Conservation (phyloP, 148 eudicot species). For the Rhododendron ferrugineum region DNA sequence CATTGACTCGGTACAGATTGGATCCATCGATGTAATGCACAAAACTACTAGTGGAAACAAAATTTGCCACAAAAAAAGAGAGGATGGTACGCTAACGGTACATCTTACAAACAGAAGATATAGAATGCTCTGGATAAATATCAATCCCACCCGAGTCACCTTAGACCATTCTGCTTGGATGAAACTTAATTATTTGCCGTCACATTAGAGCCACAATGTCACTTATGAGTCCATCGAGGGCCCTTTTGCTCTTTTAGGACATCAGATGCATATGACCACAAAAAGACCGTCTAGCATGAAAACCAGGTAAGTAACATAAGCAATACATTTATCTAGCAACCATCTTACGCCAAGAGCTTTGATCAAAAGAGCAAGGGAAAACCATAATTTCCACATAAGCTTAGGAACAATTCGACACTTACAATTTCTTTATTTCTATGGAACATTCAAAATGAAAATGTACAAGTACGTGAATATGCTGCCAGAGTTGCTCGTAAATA, state of each 20-base stretch:
- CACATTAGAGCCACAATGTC: not conserved
- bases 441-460: not conserved
- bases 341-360: not conserved
- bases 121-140: not conserved
- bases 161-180: not conserved
- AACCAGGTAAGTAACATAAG: not conserved
- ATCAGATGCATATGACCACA: not conserved
- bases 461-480: not conserved
- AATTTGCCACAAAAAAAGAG: not conserved
- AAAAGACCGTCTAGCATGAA: not conserved
- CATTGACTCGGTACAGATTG: not conserved
- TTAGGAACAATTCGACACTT: not conserved
- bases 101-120: not conserved
- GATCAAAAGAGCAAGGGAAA: not conserved
- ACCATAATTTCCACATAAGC: slow-evolving; percentile 1
- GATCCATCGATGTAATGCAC: not conserved
- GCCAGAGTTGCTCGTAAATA: not conserved
- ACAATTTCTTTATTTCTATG: slow-evolving; percentile 7
- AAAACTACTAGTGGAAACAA: not conserved
- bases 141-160: not conserved
- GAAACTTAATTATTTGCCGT: not conserved
- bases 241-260: not conserved
- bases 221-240: not conserved
- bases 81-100: not conserved
- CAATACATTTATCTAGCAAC: not conserved